A percentile compares a stretch with the other conserved stretches of the same genome.
These are phyloP conservation scores for Backusella westeae DNA, from an alignment of 192 early-diverging fungal species.

Conservation along the genomic window DNA sequence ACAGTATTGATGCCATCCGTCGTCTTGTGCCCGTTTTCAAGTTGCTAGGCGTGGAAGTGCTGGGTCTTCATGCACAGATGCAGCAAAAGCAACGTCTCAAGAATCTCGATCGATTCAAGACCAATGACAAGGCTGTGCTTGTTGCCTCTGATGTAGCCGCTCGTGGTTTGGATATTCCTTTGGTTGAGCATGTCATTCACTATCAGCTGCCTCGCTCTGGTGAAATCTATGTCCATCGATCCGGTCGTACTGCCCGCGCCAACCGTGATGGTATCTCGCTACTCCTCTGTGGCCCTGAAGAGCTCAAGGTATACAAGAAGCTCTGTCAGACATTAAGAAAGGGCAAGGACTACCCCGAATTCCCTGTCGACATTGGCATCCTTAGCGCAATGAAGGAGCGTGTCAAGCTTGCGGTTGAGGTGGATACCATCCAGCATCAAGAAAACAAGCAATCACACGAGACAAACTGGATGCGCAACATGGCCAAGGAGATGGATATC, in stretches of 20 bases:
- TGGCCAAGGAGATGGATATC: constrained; percentile 78
- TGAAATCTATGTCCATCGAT: constrained; percentile 95
- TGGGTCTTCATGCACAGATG: constrained; percentile 94
- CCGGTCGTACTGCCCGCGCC: constrained; percentile 93
- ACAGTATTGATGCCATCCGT: constrained; percentile 91
- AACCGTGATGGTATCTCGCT: constrained; percentile 77
- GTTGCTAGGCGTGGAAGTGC: constrained; percentile 66
- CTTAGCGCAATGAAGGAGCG: constrained; percentile 71
- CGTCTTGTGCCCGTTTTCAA: constrained; percentile 83
- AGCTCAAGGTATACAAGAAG: constrained; percentile 76
- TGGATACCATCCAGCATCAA: constrained; percentile 79
- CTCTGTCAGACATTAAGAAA: constrained; percentile 81
- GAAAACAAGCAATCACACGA: constrained; percentile 67
- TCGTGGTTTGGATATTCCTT: constrained; percentile 90
- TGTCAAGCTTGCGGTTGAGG: constrained; percentile 75
- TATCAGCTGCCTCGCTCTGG: constrained; percentile 91
- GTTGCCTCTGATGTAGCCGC: constrained; percentile 97
- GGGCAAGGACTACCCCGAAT: constrained; percentile 66
- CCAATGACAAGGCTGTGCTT: constrained; percentile 70
- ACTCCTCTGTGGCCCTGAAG: constrained; percentile 82
- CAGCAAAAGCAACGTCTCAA: constrained; percentile 94
- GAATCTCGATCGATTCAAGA: constrained; percentile 85
- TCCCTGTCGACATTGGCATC: constrained; percentile 78
- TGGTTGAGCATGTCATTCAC: constrained; percentile 93
- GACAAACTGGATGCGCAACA: constrained; percentile 74